Evolutionary conservation across 305 asterid species (phyloP), one percentile per base, ranked within the genome.

Genomic region (Fraxinus albicans): DNA sequence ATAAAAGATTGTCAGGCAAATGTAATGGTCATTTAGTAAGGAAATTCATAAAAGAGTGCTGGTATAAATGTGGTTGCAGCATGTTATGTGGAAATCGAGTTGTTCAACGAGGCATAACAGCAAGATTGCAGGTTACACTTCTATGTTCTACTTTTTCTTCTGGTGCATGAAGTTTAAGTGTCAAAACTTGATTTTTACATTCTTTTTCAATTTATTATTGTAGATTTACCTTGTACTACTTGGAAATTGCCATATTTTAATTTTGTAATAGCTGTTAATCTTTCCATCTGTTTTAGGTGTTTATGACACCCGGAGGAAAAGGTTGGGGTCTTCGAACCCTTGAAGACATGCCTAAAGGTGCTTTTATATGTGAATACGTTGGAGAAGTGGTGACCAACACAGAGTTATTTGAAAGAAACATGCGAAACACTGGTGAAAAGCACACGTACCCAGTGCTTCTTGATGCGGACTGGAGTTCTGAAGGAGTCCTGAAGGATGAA

Each of bases 11-110:
- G 42, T 47, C 87, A 55, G 89, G 86, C 63, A 82, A 85, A 25
- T 93, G 97, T 86, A 90, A 86, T 82, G 95, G 97, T 80, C 97
- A 93, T 82, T 15, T 87, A 50, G 82, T 79, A 79, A 89, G 95
- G 86, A 89, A 83, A 34, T 93, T 93, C 86, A 88, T 93, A 78
- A 93, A 90, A 88, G 96, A 93, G 82, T 93, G 97, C 82, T 93
- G 97, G 96, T 80, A 77, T 77, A 91, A 90, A 79, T 93, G 97
- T 87, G 96, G 96, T 47, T 93, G 97, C 83, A 79, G 80, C 84
- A 83, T 86, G 73, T 81, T 79, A 10, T 93, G 97, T 72, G 93
- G 96, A 80, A 93, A 93, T 78, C 93, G 97, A 47, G 93, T 92
- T 36, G 97, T 93, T 76, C 96, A 91, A 82, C 87, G 88, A 82